A percentile compares a stretch with the other conserved stretches of the same genome.
Evolutionary conservation across 805 yeast species (phyloP).

Genomic region (Blastobotrys chiropterorum): DNA sequence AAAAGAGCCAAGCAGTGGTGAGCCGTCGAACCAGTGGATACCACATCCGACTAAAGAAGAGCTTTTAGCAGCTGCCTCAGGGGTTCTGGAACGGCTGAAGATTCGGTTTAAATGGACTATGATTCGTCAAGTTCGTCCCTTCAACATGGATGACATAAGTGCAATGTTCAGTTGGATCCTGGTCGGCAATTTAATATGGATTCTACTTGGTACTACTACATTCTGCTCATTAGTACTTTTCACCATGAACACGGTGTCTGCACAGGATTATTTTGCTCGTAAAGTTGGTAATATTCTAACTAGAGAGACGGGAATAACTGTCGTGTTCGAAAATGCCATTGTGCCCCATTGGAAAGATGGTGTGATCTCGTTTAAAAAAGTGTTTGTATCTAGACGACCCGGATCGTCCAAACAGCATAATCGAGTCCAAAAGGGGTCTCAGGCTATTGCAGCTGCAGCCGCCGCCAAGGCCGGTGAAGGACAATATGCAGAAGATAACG

Average conservation of each 20-base stretch:
- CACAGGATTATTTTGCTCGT: slow-evolving; percentile 82
- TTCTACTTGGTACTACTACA: slow-evolving; percentile 86
- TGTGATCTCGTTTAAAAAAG: slow-evolving; percentile 73
- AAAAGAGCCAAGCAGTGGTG: background rate
- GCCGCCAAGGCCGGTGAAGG: slow-evolving; percentile 32
- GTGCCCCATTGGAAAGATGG: slow-evolving; percentile 93
- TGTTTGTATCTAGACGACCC: slow-evolving; percentile 82
- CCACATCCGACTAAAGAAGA: slow-evolving; percentile 33
- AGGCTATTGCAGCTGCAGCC: slow-evolving; percentile 60
- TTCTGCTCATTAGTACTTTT: slow-evolving; percentile 75
- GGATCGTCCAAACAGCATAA: slow-evolving; percentile 33
- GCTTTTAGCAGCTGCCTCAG: slow-evolving; percentile 39
- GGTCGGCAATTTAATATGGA: slow-evolving; percentile 75
- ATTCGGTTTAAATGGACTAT: slow-evolving; percentile 66
- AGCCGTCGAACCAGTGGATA: background rate
- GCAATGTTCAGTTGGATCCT: slow-evolving; percentile 91
- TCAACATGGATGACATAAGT: slow-evolving; percentile 84
- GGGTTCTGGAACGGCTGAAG: slow-evolving; percentile 36
- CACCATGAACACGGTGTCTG: slow-evolving; percentile 75
- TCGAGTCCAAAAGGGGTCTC: slow-evolving; percentile 63
- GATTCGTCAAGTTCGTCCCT: slow-evolving; percentile 71
- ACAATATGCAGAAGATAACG: slow-evolving; percentile 4
- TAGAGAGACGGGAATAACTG: slow-evolving; percentile 71
- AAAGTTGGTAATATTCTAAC: slow-evolving; percentile 79
- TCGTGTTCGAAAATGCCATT: slow-evolving; percentile 87